A percentile compares a stretch with the other conserved stretches of the same genome.
Conservation (phyloP, 2,329 filamentous ascomycete species). For the Penicillium decumbens region DNA sequence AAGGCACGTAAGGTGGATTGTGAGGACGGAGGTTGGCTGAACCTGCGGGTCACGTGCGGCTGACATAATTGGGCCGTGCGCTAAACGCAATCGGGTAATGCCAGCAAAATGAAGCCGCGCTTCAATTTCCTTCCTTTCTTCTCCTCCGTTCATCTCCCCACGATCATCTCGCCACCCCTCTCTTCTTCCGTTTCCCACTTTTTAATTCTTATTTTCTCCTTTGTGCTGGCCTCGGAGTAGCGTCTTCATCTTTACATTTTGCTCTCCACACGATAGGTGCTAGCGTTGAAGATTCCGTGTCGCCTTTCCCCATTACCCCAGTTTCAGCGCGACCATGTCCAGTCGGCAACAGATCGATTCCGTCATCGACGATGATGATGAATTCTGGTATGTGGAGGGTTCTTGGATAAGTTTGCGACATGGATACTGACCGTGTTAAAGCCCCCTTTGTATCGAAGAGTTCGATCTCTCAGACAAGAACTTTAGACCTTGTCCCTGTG, state of each 20-base stretch:
- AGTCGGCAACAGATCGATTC: constrained; percentile 45
- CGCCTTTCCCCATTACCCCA: constrained; percentile 23
- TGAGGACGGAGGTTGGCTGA: constrained; percentile 28
- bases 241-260: constrained; percentile 17
- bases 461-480: constrained; percentile 97
- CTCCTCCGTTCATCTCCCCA: constrained; percentile 22
- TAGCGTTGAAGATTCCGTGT: constrained; percentile 25
- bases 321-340: constrained; percentile 37
- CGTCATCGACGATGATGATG: constrained; percentile 49
- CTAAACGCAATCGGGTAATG: constrained; percentile 24
- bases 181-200: constrained; percentile 25
- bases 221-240: constrained; percentile 13
- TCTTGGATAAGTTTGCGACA: not conserved
- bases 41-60: constrained; percentile 23
- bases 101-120: constrained; percentile 30
- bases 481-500: constrained; percentile 94
- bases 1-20: constrained; percentile 24
- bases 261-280: constrained; percentile 13
- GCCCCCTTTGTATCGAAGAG: constrained; percentile 97
- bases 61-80: constrained; percentile 18
- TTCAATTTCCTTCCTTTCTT: constrained; percentile 27
- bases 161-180: constrained; percentile 20
- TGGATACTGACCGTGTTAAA: constrained; percentile 41
- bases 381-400: constrained; percentile 40
- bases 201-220: constrained; percentile 18